Percentiles rank a stretch among this genome's conserved stretches.
Evolutionary conservation across 1,284 basidiomycete species (phyloP).

Genomic region (Takashimella tepidaria): DNA sequence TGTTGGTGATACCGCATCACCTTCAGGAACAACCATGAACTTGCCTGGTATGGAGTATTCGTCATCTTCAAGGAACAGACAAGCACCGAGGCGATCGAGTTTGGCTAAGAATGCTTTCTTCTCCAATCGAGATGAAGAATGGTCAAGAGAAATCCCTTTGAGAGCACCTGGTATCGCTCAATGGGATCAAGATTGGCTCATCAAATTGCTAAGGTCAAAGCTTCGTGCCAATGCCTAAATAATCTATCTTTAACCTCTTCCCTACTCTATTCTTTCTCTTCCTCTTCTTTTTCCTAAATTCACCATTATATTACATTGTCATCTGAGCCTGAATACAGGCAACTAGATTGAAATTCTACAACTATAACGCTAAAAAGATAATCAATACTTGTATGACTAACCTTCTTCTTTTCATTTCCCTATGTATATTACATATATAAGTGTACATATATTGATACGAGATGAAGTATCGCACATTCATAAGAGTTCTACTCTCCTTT

Average conservation of each 20-base stretch:
- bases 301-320: no score
- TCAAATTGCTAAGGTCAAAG: conserved; percentile 27
- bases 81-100: conserved; percentile 14
- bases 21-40: neutral
- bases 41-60: neutral
- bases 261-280: neutral
- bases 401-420: no score
- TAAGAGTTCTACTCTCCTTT: no score
- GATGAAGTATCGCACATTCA: no score
- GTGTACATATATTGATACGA: no score
- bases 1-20: neutral
- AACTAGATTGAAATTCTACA: no score
- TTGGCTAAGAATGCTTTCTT: conserved; percentile 12
- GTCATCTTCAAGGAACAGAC: conserved; percentile 2
- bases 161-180: conserved; percentile 25
- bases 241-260: neutral
- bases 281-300: no score
- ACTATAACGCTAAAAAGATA: no score
- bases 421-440: no score
- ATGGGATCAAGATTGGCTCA: conserved; percentile 44
- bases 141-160: conserved; percentile 3
- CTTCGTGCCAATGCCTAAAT: conserved; percentile 14
- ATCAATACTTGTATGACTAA: no score
- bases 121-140: neutral
- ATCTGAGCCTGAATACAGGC: no score